These are phyloP conservation scores for Yamadazyma membranifaciens DNA, from an alignment of 1,139 yeast genomes.

Conservation along the genomic window DNA sequence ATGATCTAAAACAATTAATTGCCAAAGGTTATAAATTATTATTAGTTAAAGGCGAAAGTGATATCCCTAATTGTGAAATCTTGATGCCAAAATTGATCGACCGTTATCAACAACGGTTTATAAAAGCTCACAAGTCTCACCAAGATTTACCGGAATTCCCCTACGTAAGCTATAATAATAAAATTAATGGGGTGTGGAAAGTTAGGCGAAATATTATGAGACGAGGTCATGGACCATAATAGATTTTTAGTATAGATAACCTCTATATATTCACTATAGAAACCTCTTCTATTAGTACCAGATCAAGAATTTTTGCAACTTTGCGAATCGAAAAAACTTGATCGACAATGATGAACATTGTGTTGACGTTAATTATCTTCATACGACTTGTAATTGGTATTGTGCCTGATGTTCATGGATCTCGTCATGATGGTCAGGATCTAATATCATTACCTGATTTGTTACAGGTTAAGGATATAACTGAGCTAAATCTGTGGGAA, in stretches of 20 bases:
- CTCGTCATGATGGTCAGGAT: constrained; percentile 11
- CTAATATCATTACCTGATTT: constrained; percentile 32
- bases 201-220: constrained; percentile 63
- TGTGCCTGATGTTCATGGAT: constrained; percentile 4
- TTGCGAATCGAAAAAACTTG: not conserved
- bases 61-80: constrained; percentile 38
- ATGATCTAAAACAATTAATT: constrained; percentile 12
- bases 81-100: constrained; percentile 24
- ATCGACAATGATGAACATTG: constrained; percentile 1
- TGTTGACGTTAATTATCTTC: not conserved
- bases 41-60: constrained; percentile 66
- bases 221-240: constrained; percentile 25
- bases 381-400: constrained; percentile 2
- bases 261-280: too few relatives aligned
- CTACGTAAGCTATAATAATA: constrained; percentile 49
- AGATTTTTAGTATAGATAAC: not conserved
- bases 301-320: not conserved
- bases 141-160: constrained; percentile 33
- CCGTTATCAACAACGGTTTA: constrained; percentile 11
- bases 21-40: constrained; percentile 35
- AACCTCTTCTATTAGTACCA: too few relatives aligned
- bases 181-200: constrained; percentile 61
- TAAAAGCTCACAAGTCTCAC: constrained; percentile 14
- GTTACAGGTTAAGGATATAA: constrained; percentile 21
- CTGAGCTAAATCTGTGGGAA: constrained; percentile 31